Evolutionary conservation across 148 eudicot species (phyloP).

Genomic region (Vaccinium vitisidaea): DNA sequence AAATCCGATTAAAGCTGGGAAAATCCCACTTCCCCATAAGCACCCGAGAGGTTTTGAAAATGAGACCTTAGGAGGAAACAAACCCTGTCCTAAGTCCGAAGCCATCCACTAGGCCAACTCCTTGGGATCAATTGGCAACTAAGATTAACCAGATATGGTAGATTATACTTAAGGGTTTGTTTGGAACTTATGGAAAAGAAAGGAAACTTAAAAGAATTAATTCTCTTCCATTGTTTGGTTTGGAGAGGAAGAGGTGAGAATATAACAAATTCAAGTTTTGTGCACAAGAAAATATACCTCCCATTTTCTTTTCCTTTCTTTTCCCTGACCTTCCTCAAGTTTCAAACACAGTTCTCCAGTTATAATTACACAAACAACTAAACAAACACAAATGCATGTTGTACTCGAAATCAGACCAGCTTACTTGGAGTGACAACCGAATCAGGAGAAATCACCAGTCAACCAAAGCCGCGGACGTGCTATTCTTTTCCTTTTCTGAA

Average conservation of each 20-base stretch:
- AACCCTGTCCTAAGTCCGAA: too few relatives aligned
- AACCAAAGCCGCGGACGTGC: neutral
- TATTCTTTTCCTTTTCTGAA: neutral
- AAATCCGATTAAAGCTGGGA: too few relatives aligned
- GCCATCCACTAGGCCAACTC: too few relatives aligned
- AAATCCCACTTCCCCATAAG: too few relatives aligned
- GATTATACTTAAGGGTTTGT: neutral
- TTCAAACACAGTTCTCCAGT: neutral
- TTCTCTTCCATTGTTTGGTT: neutral
- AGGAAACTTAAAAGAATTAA: neutral
- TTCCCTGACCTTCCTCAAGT: too few relatives aligned
- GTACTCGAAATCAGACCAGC: neutral
- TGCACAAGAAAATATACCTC: too few relatives aligned
- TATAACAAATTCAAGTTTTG: too few relatives aligned
- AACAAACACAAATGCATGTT: neutral
- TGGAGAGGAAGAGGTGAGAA: too few relatives aligned
- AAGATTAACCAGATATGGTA: neutral
- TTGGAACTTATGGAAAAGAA: too few relatives aligned
- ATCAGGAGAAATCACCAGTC: neutral
- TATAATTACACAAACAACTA: neutral
- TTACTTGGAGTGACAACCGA: constrained; percentile 1
- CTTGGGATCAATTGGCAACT: neutral
- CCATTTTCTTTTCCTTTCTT: too few relatives aligned
- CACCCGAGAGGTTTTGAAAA: too few relatives aligned
- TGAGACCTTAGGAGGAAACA: too few relatives aligned